Conservation (phyloP, 371 early-diverging fungal species). For the Lichtheimia corymbifera region DNA sequence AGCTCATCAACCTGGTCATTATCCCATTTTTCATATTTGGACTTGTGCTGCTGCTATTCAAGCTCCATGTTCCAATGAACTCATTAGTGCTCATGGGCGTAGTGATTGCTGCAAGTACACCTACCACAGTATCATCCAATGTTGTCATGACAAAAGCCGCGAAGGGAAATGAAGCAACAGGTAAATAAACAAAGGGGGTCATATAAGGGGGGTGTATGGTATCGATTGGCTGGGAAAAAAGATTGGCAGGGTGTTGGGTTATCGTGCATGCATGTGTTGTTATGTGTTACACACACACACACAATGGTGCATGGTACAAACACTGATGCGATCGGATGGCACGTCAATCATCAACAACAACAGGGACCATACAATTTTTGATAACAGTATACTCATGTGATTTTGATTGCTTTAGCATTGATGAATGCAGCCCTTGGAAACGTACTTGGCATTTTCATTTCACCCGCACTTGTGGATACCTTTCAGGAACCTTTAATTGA, state of each 20-base stretch:
- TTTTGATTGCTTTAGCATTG: constrained; percentile 31
- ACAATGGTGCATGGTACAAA: no score
- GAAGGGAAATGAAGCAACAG: constrained; percentile 68
- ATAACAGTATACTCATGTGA: no score
- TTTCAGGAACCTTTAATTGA: constrained; percentile 39
- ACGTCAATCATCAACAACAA: no score
- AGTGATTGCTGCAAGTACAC: constrained; percentile 69
- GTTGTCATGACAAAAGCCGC: constrained; percentile 81
- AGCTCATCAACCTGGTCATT: constrained; percentile 60
- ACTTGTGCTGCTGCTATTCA: constrained; percentile 53
- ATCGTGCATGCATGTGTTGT: no score
- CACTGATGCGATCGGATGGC: no score
- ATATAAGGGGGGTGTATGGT: no score
- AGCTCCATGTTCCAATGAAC: constrained; percentile 47
- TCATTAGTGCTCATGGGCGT: constrained; percentile 65
- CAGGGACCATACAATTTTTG: no score
- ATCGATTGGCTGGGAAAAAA: no score
- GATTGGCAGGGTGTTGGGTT: no score
- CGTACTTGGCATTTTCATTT: constrained; percentile 68
- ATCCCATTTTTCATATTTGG: constrained; percentile 71
- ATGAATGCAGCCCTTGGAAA: constrained; percentile 77
- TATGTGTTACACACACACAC: no score
- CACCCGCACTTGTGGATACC: constrained; percentile 56
- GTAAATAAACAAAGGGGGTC: constrained; percentile 17
- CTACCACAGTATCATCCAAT: constrained; percentile 80